Conservation (phyloP, 257 asterid species). For the Perilla frutescens region DNA sequence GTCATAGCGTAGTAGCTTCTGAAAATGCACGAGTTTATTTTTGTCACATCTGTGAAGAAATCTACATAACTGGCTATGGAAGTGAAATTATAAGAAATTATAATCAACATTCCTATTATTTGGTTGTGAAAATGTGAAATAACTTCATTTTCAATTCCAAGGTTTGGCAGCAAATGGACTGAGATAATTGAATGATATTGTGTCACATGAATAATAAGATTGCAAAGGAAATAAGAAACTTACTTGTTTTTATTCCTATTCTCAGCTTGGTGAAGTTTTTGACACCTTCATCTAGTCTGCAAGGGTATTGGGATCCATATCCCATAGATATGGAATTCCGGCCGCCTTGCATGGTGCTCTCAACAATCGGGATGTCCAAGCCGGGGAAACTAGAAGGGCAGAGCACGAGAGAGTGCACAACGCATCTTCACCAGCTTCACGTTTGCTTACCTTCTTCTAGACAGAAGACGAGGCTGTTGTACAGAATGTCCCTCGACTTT, state of each 20-base stretch:
- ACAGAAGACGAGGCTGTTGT: slow-evolving; percentile 82
- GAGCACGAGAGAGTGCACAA: slow-evolving; percentile 71
- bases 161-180: too few species aligned
- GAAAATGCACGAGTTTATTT: too few species aligned
- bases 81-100: neutral
- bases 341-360: slow-evolving; percentile 92
- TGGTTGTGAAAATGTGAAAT: too few species aligned
- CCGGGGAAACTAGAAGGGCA: slow-evolving; percentile 91
- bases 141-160: too few species aligned
- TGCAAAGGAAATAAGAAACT: neutral
- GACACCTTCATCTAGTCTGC: slow-evolving; percentile 80
- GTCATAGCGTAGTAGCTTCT: too few species aligned
- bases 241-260: slow-evolving; percentile 23
- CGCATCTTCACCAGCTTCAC: slow-evolving; percentile 97
- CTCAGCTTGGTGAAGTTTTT: slow-evolving; percentile 91
- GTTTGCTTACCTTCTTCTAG: slow-evolving; percentile 91
- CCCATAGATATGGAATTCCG: slow-evolving; percentile 96
- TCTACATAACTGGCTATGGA: neutral
- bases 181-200: neutral
- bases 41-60: too few species aligned
- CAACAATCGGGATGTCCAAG: slow-evolving; percentile 93
- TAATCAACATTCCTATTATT: neutral
- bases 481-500: slow-evolving; percentile 97
- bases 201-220: neutral
- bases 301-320: slow-evolving; percentile 98